A percentile compares a stretch with the other conserved stretches of the same genome.
These are phyloP conservation scores for Mucor plumbeus DNA, from an alignment of 371 early-diverging fungal genomes.

Conservation along the genomic window DNA sequence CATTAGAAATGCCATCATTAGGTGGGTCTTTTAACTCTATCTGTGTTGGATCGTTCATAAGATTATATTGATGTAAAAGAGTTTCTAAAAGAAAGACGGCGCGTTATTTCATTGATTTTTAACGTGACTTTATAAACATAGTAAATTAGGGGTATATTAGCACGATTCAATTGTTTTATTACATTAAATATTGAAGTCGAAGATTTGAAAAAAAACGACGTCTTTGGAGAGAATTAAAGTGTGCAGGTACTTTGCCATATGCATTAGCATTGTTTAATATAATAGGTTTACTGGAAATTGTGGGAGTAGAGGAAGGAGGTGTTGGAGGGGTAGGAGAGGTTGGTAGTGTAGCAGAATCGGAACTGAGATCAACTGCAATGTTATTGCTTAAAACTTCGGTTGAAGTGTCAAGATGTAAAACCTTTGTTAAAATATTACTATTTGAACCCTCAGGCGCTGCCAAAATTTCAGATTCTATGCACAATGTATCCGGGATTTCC, in stretches of 20 bases:
- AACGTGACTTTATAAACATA: neutral
- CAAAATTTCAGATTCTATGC: neutral
- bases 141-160: neutral
- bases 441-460: neutral
- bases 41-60: conserved; percentile 44
- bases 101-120: conserved; percentile 1
- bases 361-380: too few species aligned
- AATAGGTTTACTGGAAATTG: too few species aligned
- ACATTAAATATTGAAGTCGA: neutral
- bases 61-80: neutral
- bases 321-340: too few species aligned
- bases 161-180: neutral
- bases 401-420: too few species aligned
- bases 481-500: neutral
- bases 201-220: neutral
- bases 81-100: neutral
- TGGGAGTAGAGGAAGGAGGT: too few species aligned
- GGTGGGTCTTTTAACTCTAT: conserved; percentile 83
- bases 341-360: too few species aligned
- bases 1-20: conserved; percentile 82
- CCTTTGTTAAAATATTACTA: too few species aligned
- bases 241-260: neutral
- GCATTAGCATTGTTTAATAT: neutral
- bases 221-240: neutral
- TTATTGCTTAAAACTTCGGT: too few species aligned